Base-by-base conservation (phyloP, 2,329 filamentous ascomycete genomes). In the Colletotrichum sp. region DNA sequence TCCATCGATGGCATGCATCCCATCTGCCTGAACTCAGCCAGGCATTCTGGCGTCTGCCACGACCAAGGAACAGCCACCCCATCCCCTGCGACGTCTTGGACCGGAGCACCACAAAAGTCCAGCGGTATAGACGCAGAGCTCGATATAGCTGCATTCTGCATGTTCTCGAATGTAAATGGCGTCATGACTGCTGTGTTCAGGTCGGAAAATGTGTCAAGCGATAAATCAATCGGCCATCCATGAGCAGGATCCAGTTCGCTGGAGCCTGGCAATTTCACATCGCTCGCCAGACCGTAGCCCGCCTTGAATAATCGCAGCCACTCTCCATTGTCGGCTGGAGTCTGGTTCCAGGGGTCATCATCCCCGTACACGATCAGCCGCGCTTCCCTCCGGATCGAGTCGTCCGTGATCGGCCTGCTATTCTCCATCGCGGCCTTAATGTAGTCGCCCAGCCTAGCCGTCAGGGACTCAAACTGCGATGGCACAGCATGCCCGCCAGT, bases 121-220 rank as follows among this genome's bases (percentile, higher is more conserved):
- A 24, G 52, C 24, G 12, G 21, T 0, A 28, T 56, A 56, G 55
- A 58, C 3, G 52, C 52, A 24, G 52, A 56, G 0, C 55, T 58
- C 18, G 55, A 58, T 58, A 24, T 28, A 7, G 55, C 38, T n/a
- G 38, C 38, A 18, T 12, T 48, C 38, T 48, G 38, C 38, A 48
- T n/a, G 38, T 48, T 48, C 18, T 48, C 38, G 18, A 48, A 48
- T 48, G 38, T 48, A 3, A 48, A 48, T 1, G 38, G 38, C 38
- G 38, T 7, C 0, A n/a, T 1, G 9, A n/a, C 0, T 12, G 38
- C 0, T n/a, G 18, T 58, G 55, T 28, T 9, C 13, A 58, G 0
- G 0, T 58, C 55, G 12, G 55, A 2, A 58, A 58, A 56, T 0
- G 7, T 8, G 0, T 24, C 26, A 0, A 56, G 0, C 1, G 52